phyloP scores from a whole-genome alignment of 2,329 filamentous ascomycete genomes.

The Ophiosphaerella korrae region DNA sequence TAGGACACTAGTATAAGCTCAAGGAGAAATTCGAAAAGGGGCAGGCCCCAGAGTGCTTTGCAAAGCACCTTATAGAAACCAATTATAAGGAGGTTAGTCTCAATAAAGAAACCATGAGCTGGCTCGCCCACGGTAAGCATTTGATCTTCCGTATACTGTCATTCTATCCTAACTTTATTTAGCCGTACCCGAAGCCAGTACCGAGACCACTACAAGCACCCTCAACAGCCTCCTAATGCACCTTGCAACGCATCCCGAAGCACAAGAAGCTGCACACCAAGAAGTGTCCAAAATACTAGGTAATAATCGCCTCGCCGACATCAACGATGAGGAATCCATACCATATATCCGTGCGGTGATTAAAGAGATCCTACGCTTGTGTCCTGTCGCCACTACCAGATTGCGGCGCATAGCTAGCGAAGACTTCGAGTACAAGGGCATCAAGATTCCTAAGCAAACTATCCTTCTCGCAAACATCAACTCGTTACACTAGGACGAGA shows the following conservation, averaged over 20 bases:
- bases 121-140: conserved; percentile 23
- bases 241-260: conserved; percentile 16
- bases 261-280: conserved; percentile 11
- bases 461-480: conserved; percentile 26
- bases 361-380: conserved; percentile 36
- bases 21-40: conserved; percentile 9
- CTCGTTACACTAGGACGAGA: conserved; percentile 32
- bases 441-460: conserved; percentile 42
- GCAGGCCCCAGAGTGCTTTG: conserved; percentile 24
- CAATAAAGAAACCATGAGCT: conserved; percentile 24
- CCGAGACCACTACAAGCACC: conserved; percentile 35
- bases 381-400: conserved; percentile 23
- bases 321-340: conserved; percentile 5
- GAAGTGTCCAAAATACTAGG: conserved; percentile 17
- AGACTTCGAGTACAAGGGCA: conserved; percentile 38
- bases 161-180: not conserved
- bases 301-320: conserved; percentile 1
- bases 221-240: conserved; percentile 24
- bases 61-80: conserved; percentile 15
- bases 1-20: conserved; percentile 18
- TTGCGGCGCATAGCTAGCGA: conserved; percentile 28
- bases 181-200: conserved; percentile 40
- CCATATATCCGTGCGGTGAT: conserved; percentile 41
- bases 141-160: not conserved
- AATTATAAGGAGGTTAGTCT: conserved; percentile 39